Conservation (phyloP, 768 basidiomycete genomes). For the Pisolithus sp. region DNA sequence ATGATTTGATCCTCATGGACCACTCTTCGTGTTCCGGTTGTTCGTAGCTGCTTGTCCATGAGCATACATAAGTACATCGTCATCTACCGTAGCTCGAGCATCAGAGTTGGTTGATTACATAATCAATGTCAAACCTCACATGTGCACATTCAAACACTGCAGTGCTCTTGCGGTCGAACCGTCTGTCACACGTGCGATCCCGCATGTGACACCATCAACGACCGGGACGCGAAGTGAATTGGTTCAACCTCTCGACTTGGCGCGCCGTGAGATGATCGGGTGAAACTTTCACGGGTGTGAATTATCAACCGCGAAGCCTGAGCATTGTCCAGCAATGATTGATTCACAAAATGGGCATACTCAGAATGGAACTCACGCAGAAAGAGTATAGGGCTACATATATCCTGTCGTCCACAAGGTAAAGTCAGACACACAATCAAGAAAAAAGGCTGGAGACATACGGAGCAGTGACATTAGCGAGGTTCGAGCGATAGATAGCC, state of each 20-base stretch:
- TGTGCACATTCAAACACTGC: too few relatives aligned
- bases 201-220: not conserved
- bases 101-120: too few relatives aligned
- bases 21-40: constrained; percentile 12
- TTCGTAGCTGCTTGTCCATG: not conserved
- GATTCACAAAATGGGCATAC: not conserved
- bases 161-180: too few relatives aligned
- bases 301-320: not conserved
- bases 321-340: not conserved
- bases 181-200: not conserved
- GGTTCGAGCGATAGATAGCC: not conserved
- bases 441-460: not conserved
- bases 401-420: too few relatives aligned
- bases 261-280: not conserved
- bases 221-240: not conserved
- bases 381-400: too few relatives aligned
- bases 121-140: too few relatives aligned
- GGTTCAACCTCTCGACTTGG: not conserved
- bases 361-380: too few relatives aligned
- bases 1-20: constrained; percentile 27
- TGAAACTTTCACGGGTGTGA: not conserved
- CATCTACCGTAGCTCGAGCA: too few relatives aligned
- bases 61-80: not conserved
- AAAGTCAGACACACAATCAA: too few relatives aligned
- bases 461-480: not conserved